Conservation (phyloP, 441 rosid genomes). For the Euphorbia schlechtendalii region DNA sequence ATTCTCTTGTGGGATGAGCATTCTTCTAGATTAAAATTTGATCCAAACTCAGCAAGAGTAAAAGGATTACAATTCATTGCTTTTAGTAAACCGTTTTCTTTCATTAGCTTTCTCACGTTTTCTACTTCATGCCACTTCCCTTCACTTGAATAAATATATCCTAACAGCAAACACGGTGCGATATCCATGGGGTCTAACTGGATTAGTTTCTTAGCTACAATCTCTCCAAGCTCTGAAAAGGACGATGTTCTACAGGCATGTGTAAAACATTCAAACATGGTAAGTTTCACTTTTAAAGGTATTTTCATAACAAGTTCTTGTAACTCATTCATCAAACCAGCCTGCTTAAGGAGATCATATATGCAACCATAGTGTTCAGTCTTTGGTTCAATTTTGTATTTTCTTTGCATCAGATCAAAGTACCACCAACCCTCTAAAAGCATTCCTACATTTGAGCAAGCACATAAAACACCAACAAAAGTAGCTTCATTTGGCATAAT, state of each 20-base stretch:
- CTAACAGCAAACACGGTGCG: conserved; percentile 44
- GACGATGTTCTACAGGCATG: conserved; percentile 43
- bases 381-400: conserved; percentile 39
- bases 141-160: conserved; percentile 41
- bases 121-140: conserved; percentile 47
- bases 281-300: conserved; percentile 40
- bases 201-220: conserved; percentile 49
- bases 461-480: conserved; percentile 46
- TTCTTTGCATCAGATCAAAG: conserved; percentile 40
- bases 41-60: conserved; percentile 13
- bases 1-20: conserved; percentile 21
- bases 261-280: conserved; percentile 47
- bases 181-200: conserved; percentile 47
- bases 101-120: conserved; percentile 30
- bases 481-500: conserved; percentile 47
- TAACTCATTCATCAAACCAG: conserved; percentile 39
- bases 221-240: conserved; percentile 32
- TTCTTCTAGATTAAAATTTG: conserved; percentile 13
- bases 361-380: conserved; percentile 45
- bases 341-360: conserved; percentile 37
- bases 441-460: conserved; percentile 52
- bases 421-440: conserved; percentile 44
- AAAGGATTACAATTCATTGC: conserved; percentile 16
- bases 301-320: conserved; percentile 33
- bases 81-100: conserved; percentile 26